Percentiles rank a stretch among this genome's conserved stretches.
Conservation (phyloP, 2,329 filamentous ascomycete genomes). For the Botrytis porri region DNA sequence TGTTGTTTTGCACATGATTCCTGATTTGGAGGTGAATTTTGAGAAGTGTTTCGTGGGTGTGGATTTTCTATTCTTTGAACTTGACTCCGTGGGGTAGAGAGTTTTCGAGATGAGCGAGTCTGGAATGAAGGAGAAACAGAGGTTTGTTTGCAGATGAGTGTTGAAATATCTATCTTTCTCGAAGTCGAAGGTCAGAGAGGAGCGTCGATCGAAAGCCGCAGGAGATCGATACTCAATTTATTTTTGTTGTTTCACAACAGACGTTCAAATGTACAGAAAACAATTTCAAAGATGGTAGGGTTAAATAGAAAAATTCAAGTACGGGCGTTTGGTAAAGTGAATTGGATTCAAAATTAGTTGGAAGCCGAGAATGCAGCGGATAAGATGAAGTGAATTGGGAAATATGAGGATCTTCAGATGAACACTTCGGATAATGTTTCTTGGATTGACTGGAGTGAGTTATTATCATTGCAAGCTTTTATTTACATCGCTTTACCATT, state of each 20-base stretch:
- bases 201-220: background rate
- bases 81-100: background rate
- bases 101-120: background rate
- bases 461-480: background rate
- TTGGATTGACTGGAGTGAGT: no score
- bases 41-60: background rate
- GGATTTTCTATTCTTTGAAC: background rate
- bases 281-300: no score
- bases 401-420: background rate
- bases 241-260: no score
- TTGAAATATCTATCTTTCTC: background rate
- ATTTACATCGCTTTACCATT: background rate
- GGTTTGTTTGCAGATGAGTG: background rate
- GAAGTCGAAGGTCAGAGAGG: no score
- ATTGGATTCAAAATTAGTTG: background rate
- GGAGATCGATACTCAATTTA: background rate
- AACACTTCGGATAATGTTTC: background rate
- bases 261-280: background rate
- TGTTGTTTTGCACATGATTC: slow-evolving; percentile 7
- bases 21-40: background rate
- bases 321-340: background rate
- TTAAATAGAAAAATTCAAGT: no score
- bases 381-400: background rate
- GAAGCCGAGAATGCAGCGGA: background rate
- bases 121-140: background rate